Conservation (phyloP, 2,329 filamentous ascomycete genomes). For the Ceratocystis cacaofunesta region DNA sequence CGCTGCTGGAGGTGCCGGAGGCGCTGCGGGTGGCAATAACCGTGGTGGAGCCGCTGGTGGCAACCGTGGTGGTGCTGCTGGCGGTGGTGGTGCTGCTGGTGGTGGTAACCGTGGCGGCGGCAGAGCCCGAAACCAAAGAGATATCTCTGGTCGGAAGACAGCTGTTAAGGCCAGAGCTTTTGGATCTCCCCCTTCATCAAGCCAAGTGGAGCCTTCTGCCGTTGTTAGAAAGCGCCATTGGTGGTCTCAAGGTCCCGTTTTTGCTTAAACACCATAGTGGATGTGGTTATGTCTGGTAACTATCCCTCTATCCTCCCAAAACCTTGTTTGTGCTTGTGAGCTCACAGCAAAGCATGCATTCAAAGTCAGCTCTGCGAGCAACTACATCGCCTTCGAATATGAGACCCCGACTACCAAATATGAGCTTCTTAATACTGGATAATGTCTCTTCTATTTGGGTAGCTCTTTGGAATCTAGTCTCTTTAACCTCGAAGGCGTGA, state of each 20-base stretch:
- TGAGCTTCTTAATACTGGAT: not conserved
- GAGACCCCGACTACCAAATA: not conserved
- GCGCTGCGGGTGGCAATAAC: conserved; percentile 5
- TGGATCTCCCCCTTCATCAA: not conserved
- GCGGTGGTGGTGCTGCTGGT: no score
- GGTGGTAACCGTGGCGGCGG: no score
- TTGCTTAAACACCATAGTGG: not conserved
- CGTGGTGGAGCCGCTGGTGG: not conserved
- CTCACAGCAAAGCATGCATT: not conserved
- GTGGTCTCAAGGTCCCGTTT: not conserved
- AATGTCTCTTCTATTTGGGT: not conserved
- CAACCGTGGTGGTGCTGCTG: no score
- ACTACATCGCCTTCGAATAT: not conserved
- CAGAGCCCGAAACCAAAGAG: no score
- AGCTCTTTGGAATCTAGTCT: not conserved
- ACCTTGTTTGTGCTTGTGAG: not conserved
- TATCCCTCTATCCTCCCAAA: not conserved
- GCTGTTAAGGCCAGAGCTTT: not conserved
- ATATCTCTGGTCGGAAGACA: not conserved
- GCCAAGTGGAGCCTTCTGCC: not conserved
- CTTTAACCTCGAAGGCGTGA: not conserved
- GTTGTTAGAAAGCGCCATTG: not conserved
- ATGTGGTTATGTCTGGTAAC: no score
- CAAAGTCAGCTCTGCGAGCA: not conserved
- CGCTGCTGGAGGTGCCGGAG: conserved; percentile 15